Base-by-base conservation (phyloP, 1,139 yeast genomes). In the Barnettozyma hawaiiensis region DNA sequence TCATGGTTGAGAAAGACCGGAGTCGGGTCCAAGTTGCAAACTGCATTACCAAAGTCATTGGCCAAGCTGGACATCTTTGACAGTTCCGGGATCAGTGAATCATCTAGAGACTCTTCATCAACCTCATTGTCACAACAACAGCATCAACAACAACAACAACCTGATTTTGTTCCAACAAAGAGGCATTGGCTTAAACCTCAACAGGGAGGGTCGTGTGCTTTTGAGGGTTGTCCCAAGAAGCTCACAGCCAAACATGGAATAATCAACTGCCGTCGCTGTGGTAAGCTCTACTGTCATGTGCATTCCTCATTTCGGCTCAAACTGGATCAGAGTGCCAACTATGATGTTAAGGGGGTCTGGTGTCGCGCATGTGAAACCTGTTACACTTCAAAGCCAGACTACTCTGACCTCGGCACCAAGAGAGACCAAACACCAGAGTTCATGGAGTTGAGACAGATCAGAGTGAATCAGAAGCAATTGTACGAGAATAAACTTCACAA, bases 251-350 rank as follows among this genome's bases (percentile, higher is more conserved):
- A 70, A 45, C 71, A 69, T 50, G 84, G 83, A 0, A 57, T 67
- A 2, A 76, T 74, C 4, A 81, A 81, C 55, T 82, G 90, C 58
- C 63, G 84, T 18, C 73, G 67, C 50, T 89, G 97, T 64, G 96
- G 96, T 0, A 62, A 69, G 23, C 62, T 87, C 18, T 86, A 64
- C 57, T 87, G 96, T 59, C 72, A 73, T 46, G 64, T 62, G 22
- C 96, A 89, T 36, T 20, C 64, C 3, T 62, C 67, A 41, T 78
- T 69, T 55, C 70, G 68, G 35, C 63, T 75, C 46, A 75, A 67
- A 64, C 69, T 67, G 41, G 70, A 69, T 53, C 62, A 50, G 29
- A 59, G 58, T 47, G 86, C 78, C 5, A 44, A 67, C 38, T 69
- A 74, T 51, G 72, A 75, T 48, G 67, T 75, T 0, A 54, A 47